These are phyloP conservation scores for Scutellaria galericulata DNA, from an alignment of 257 asterid genomes.

Conservation along the genomic window DNA sequence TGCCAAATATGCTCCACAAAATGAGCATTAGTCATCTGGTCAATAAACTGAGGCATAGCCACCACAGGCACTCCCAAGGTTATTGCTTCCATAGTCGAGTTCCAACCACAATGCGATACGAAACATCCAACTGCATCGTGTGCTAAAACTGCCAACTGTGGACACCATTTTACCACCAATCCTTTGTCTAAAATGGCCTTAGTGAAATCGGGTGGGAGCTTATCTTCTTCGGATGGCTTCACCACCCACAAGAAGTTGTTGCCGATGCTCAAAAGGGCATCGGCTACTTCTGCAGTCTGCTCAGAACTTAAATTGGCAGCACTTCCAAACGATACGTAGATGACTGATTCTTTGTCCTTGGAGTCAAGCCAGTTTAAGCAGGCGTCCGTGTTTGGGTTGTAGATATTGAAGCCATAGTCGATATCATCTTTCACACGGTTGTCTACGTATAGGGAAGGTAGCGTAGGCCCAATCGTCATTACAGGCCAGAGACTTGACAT, in stretches of 20 bases:
- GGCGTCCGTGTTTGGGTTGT: slow-evolving; percentile 39
- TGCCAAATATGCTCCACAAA: slow-evolving; percentile 57
- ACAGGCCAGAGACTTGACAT: slow-evolving; percentile 59
- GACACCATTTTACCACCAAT: slow-evolving; percentile 57
- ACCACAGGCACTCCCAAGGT: slow-evolving; percentile 57
- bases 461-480: slow-evolving; percentile 55
- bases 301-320: slow-evolving; percentile 44
- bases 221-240: slow-evolving; percentile 55
- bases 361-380: slow-evolving; percentile 63
- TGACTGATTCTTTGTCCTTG: slow-evolving; percentile 45
- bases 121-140: slow-evolving; percentile 58
- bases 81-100: slow-evolving; percentile 57
- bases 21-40: slow-evolving; percentile 61
- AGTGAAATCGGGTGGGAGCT: slow-evolving; percentile 40
- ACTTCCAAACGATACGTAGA: slow-evolving; percentile 61
- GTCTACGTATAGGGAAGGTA: slow-evolving; percentile 62
- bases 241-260: slow-evolving; percentile 59
- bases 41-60: slow-evolving; percentile 63
- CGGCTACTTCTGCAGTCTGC: slow-evolving; percentile 50
- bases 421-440: slow-evolving; percentile 48
- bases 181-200: slow-evolving; percentile 45
- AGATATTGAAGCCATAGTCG: slow-evolving; percentile 51
- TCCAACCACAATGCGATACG: slow-evolving; percentile 68
- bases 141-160: slow-evolving; percentile 56
- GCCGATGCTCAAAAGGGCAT: slow-evolving; percentile 41